These are phyloP conservation scores for Gilbertella persicaria DNA, from an alignment of 371 early-diverging fungal species.

Conservation along the genomic window DNA sequence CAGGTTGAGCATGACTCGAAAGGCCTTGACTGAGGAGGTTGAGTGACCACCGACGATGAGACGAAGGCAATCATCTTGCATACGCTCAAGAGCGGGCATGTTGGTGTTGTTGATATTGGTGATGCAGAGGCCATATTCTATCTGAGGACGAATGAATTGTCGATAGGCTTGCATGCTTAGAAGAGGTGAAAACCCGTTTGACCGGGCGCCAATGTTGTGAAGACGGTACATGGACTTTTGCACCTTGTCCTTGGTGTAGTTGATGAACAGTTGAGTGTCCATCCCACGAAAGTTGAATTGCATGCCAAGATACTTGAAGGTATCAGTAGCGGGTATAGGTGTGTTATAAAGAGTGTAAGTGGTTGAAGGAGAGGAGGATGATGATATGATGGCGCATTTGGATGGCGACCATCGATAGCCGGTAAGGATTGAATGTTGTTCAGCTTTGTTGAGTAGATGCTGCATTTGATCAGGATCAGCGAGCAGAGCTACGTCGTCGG, in stretches of 20 bases:
- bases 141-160: slow-evolving; percentile 2
- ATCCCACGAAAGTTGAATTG: slow-evolving; percentile 11
- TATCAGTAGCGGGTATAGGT: background rate
- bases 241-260: background rate
- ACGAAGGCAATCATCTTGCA: slow-evolving; percentile 12
- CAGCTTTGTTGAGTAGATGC: slow-evolving; percentile 8
- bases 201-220: background rate
- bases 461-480: slow-evolving; percentile 11
- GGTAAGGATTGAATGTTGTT: slow-evolving; percentile 4
- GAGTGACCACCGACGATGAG: background rate
- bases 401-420: slow-evolving; percentile 31
- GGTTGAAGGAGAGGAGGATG: background rate
- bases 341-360: background rate
- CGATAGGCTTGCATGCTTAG: background rate
- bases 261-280: background rate
- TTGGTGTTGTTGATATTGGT: background rate
- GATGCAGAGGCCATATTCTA: slow-evolving; percentile 4
- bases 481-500: slow-evolving; percentile 29
- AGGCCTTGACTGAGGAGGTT: background rate
- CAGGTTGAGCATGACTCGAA: background rate
- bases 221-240: background rate
- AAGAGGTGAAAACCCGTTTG: background rate
- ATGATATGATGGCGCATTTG: slow-evolving; percentile 20
- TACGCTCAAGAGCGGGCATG: background rate
- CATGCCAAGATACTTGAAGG: slow-evolving; percentile 18